Conservation (phyloP, 352 stramenopile species). For the Pythium angustatum region DNA sequence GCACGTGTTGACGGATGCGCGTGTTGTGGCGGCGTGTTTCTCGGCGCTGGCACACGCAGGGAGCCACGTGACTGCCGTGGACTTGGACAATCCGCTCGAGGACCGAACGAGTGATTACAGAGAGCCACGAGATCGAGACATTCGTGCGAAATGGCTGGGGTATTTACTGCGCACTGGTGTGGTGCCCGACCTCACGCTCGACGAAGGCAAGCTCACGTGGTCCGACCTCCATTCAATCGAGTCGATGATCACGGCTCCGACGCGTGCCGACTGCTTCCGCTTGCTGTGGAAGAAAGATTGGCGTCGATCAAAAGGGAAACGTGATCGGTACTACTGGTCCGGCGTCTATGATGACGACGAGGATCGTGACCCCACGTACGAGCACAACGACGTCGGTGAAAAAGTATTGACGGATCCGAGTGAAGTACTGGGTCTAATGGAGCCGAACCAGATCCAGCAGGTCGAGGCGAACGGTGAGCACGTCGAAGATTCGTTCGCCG, state of each 20-base stretch:
- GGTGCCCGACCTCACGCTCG: conserved; percentile 11
- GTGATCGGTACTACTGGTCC: too few relatives aligned
- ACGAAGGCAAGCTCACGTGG: conserved; percentile 5
- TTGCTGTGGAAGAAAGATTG: conserved; percentile 5
- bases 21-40: conserved; percentile 4
- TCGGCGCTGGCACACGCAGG: conserved; percentile 12
- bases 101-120: background rate
- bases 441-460: background rate
- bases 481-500: background rate
- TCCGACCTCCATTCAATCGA: conserved; percentile 15
- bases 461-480: conserved; percentile 11
- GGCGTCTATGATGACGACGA: too few relatives aligned
- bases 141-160: conserved; percentile 17
- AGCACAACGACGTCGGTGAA: too few relatives aligned
- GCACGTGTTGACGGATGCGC: background rate
- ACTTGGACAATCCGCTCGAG: conserved; percentile 1
- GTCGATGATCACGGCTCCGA: too few relatives aligned
- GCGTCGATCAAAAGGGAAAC: background rate
- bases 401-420: too few relatives aligned
- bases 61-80: conserved; percentile 9
- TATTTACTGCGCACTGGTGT: conserved; percentile 4
- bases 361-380: too few relatives aligned
- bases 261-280: too few relatives aligned
- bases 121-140: background rate
- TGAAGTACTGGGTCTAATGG: background rate